Evolutionary conservation across 768 basidiomycete species (phyloP).

Genomic region (Mycena kentingensis): DNA sequence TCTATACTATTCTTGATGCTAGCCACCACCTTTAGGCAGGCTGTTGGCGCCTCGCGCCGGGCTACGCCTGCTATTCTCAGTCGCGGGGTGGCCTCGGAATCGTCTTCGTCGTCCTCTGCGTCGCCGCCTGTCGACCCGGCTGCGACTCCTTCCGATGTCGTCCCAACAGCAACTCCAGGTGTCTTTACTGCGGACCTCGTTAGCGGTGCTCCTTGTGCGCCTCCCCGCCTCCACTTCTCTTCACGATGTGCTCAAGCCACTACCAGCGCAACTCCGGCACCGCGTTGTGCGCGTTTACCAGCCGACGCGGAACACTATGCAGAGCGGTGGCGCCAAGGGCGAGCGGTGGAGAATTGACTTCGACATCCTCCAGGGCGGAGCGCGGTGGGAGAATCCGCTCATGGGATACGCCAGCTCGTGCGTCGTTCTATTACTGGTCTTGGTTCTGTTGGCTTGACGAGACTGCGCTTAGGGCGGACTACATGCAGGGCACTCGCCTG

Average conservation of each 20-base stretch:
- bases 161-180: conserved; percentile 51
- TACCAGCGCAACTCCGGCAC: conserved; percentile 77
- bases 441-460: too few species aligned
- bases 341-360: conserved; percentile 94
- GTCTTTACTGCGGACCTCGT: conserved; percentile 78
- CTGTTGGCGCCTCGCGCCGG: conserved; percentile 29
- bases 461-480: conserved; percentile 60
- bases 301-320: conserved; percentile 92
- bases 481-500: conserved; percentile 89
- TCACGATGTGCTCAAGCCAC: background rate
- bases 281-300: conserved; percentile 91
- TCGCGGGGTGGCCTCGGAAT: conserved; percentile 36
- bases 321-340: conserved; percentile 84
- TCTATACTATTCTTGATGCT: conserved; percentile 31
- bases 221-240: background rate
- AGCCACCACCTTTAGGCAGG: conserved; percentile 46
- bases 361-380: conserved; percentile 85
- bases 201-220: conserved; percentile 83
- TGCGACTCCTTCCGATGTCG: conserved; percentile 40
- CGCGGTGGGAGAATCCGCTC: conserved; percentile 96
- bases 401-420: conserved; percentile 98
- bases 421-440: too few species aligned
- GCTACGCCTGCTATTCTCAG: conserved; percentile 24
- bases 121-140: conserved; percentile 25
- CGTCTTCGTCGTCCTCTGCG: conserved; percentile 20